phyloP scores from a whole-genome alignment of 2,329 filamentous ascomycete species.

The Epichloe festucae region DNA sequence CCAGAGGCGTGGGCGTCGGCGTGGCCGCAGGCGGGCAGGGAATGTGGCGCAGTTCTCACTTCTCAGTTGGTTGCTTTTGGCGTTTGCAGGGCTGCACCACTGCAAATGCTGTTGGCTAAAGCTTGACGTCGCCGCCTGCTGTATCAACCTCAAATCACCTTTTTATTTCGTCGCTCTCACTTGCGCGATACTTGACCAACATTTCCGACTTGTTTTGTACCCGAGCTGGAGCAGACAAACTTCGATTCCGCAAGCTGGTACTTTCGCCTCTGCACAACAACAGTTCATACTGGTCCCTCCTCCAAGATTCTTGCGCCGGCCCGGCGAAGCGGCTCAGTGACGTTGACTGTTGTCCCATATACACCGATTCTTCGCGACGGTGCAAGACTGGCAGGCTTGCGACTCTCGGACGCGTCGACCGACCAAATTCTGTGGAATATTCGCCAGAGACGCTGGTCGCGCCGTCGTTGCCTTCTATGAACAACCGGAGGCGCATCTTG shows the following conservation, averaged over 20 bases:
- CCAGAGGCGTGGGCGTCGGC: not conserved
- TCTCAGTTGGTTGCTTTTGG: not conserved
- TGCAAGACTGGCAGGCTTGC: not conserved
- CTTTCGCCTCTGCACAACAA: not conserved
- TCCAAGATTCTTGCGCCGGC: not conserved
- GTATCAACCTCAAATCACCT: not conserved
- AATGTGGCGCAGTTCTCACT: constrained; percentile 1
- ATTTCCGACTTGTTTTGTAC: not conserved
- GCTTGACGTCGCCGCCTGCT: not conserved
- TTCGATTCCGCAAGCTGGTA: not conserved
- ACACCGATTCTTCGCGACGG: not conserved
- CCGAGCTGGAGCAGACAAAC: not conserved
- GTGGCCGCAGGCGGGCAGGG: not conserved
- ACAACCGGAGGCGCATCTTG: not conserved
- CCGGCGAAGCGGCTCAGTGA: constrained; percentile 1
- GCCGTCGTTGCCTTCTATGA: constrained; percentile 5
- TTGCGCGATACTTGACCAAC: not conserved
- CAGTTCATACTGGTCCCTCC: not conserved
- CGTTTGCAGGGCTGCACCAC: too few species aligned
- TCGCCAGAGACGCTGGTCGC: not conserved
- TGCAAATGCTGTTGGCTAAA: not conserved
- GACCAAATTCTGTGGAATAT: not conserved
- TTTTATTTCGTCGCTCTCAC: not conserved
- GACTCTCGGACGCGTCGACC: not conserved
- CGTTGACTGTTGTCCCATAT: not conserved